Percentiles rank a stretch among this genome's conserved stretches.
These are phyloP conservation scores for Ceratobasidium sp. DNA, from an alignment of 1,284 basidiomycete genomes.

Conservation along the genomic window DNA sequence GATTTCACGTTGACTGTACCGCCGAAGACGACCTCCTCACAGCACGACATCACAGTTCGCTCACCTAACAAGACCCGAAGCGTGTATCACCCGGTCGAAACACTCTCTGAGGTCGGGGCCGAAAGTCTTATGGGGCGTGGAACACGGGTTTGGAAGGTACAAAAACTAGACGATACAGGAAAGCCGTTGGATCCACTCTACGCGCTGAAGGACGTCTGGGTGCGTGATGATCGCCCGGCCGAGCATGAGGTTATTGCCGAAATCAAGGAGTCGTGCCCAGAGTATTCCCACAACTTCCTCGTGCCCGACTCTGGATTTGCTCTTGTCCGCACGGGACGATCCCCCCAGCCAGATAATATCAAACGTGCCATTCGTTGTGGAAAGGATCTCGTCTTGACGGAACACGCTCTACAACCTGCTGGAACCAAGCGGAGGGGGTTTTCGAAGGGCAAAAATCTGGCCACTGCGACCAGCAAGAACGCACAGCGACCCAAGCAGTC, in stretches of 20 bases:
- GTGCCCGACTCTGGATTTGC: too few species aligned
- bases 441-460: too few species aligned
- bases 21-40: not conserved
- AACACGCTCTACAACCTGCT: too few species aligned
- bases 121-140: slow-evolving; percentile 24
- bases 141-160: slow-evolving; percentile 35
- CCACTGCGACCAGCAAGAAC: too few species aligned
- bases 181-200: not conserved
- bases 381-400: too few species aligned
- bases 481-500: too few species aligned
- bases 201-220: slow-evolving; percentile 35
- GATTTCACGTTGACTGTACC: not conserved
- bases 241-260: slow-evolving; percentile 7
- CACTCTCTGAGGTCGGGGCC: slow-evolving; percentile 13
- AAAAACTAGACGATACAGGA: not conserved
- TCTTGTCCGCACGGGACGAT: too few species aligned
- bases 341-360: too few species aligned
- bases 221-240: not conserved
- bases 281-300: too few species aligned
- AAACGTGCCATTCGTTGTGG: too few species aligned
- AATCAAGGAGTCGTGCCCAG: not conserved
- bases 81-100: not conserved
- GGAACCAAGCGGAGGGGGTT: too few species aligned
- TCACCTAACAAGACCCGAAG: not conserved
- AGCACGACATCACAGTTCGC: slow-evolving; percentile 10